These are phyloP conservation scores for Suillus alpinus DNA, from an alignment of 768 basidiomycete species.

Conservation along the genomic window DNA sequence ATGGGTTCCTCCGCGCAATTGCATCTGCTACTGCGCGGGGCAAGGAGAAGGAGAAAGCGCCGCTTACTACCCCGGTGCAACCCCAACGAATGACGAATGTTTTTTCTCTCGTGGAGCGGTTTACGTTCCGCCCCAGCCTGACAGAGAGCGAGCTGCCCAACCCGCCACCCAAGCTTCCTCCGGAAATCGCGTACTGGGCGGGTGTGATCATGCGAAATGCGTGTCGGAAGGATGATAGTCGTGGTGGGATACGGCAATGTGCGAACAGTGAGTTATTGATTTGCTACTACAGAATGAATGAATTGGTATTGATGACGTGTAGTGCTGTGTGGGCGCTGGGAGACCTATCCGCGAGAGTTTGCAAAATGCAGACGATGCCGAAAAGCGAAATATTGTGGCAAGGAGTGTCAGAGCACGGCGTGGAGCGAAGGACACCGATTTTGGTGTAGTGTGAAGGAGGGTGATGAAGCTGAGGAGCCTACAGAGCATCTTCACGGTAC, in stretches of 20 bases:
- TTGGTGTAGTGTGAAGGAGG: conserved; percentile 78
- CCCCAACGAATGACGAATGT: conserved; percentile 73
- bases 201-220: conserved; percentile 99
- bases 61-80: conserved; percentile 20
- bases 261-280: conserved; percentile 76
- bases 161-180: conserved; percentile 69
- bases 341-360: conserved; percentile 88
- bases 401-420: conserved; percentile 93
- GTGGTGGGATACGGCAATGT: conserved; percentile 94
- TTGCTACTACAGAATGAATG: not conserved
- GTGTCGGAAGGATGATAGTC: conserved; percentile 91
- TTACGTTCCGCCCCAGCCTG: conserved; percentile 90
- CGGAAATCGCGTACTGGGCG: conserved; percentile 98
- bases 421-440: conserved; percentile 97
- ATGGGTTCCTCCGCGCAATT: conserved; percentile 47
- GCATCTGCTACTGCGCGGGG: conserved; percentile 41
- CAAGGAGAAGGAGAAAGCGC: conserved; percentile 45
- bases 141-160: conserved; percentile 71
- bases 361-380: conserved; percentile 94
- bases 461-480: conserved; percentile 39
- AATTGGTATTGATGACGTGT: not conserved
- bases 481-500: conserved; percentile 22
- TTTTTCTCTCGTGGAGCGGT: conserved; percentile 93
- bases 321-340: conserved; percentile 97
- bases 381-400: conserved; percentile 98